Evolutionary conservation across 2,329 filamentous ascomycete genomes (phyloP).

Genomic region (Tolypocladium pustulatum): DNA sequence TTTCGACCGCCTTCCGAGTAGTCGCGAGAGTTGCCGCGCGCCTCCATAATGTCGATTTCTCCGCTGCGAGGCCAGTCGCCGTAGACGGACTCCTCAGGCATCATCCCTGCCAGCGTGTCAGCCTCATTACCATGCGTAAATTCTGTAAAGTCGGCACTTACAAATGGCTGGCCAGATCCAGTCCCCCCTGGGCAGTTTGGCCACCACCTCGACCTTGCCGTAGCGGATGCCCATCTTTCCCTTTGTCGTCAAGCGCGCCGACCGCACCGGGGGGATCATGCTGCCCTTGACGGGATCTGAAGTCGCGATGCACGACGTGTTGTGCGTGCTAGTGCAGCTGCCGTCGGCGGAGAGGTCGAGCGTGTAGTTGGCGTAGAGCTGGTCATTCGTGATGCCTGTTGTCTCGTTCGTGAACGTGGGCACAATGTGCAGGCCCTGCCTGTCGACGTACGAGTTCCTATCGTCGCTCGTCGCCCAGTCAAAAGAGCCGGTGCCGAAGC

Average conservation of each 20-base stretch:
- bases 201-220: constrained; percentile 37
- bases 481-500: constrained; percentile 37
- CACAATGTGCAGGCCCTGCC: constrained; percentile 41
- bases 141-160: constrained; percentile 1
- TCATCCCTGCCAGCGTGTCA: constrained; percentile 26
- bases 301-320: constrained; percentile 23
- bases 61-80: constrained; percentile 40
- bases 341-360: constrained; percentile 32
- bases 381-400: constrained; percentile 24
- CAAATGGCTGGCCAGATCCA: constrained; percentile 44
- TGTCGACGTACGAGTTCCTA: constrained; percentile 36
- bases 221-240: constrained; percentile 10
- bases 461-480: constrained; percentile 42
- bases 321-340: constrained; percentile 27
- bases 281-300: constrained; percentile 30
- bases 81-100: constrained; percentile 35
- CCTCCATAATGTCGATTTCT: constrained; percentile 43
- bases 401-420: constrained; percentile 36
- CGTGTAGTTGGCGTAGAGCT: constrained; percentile 27
- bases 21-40: constrained; percentile 26
- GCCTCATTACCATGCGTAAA: not conserved
- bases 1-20: constrained; percentile 32
- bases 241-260: constrained; percentile 32
- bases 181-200: constrained; percentile 40
- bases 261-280: constrained; percentile 39